These are phyloP conservation scores for Xylariaceae sp. DNA, from an alignment of 2,329 filamentous ascomycete genomes.

Conservation along the genomic window DNA sequence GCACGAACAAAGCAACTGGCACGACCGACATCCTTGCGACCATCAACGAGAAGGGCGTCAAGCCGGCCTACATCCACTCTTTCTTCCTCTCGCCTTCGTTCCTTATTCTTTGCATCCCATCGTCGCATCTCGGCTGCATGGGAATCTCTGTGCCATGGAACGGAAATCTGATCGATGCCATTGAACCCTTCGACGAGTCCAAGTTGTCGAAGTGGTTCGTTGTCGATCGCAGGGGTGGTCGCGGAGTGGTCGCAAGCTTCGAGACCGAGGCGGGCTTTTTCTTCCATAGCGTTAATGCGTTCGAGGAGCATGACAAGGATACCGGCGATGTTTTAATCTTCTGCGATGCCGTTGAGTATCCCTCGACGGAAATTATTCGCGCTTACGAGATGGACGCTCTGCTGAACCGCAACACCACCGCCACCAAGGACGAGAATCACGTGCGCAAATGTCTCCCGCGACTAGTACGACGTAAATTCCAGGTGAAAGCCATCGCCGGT, in stretches of 20 bases:
- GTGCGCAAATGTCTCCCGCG: conserved; percentile 34
- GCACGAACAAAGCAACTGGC: conserved; percentile 55
- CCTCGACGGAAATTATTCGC: conserved; percentile 58
- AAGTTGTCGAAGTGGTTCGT: conserved; percentile 65
- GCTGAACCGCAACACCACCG: conserved; percentile 43
- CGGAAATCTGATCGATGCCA: conserved; percentile 62
- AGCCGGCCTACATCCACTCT: conserved; percentile 74
- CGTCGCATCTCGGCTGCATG: conserved; percentile 50
- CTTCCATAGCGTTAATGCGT: conserved; percentile 76
- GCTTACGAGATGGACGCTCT: conserved; percentile 66
- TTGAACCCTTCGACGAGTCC: conserved; percentile 55
- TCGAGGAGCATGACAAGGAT: conserved; percentile 49
- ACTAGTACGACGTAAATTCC: conserved; percentile 42
- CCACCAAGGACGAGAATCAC: conserved; percentile 38
- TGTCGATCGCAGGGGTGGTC: conserved; percentile 57
- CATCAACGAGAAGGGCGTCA: conserved; percentile 45
- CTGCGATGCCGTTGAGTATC: conserved; percentile 61
- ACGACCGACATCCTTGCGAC: conserved; percentile 66
- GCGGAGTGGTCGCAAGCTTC: conserved; percentile 64
- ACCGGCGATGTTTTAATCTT: conserved; percentile 46
- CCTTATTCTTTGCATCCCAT: conserved; percentile 68
- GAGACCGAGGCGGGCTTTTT: conserved; percentile 65
- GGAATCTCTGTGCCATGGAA: conserved; percentile 60
- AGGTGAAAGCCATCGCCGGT: conserved; percentile 21
- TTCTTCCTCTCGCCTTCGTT: conserved; percentile 67